Conservation (phyloP, 1,284 basidiomycete genomes). For the Xerocomus nothofagi region DNA sequence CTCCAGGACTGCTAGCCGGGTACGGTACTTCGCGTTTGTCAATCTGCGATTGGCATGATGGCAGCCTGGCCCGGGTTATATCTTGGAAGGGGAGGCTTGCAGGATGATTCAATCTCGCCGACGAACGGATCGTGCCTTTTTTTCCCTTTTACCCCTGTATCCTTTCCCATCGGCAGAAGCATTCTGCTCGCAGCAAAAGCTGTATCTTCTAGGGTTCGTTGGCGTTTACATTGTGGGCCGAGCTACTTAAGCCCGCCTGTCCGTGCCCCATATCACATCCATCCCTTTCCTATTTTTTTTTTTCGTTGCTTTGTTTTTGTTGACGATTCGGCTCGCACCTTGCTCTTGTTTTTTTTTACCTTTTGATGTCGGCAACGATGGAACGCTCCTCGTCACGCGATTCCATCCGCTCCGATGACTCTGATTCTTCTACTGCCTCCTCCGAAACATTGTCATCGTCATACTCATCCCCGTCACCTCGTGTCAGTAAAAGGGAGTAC, state of each 20-base stretch:
- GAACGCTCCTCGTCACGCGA: constrained; percentile 22
- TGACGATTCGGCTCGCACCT: background rate
- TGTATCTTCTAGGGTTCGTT: constrained; percentile 8
- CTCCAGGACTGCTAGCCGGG: constrained; percentile 14
- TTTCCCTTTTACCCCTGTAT: constrained; percentile 1
- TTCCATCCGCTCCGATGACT: constrained; percentile 24
- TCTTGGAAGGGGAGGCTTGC: constrained; percentile 7
- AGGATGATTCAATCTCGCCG: constrained; percentile 2
- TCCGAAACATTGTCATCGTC: constrained; percentile 33
- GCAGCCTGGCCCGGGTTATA: constrained; percentile 11
- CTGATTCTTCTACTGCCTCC: constrained; percentile 21
- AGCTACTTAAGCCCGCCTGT: constrained; percentile 28
- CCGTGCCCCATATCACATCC: background rate
- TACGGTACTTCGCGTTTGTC: constrained; percentile 7
- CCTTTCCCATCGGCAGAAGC: constrained; percentile 10
- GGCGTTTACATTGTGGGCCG: constrained; percentile 3
- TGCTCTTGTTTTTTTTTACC: constrained; percentile 1
- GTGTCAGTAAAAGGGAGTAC: constrained; percentile 74
- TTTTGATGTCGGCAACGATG: constrained; percentile 9
- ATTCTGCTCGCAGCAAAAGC: constrained; percentile 16
- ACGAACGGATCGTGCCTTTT: constrained; percentile 3
- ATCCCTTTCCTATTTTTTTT: background rate
- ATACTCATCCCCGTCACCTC: constrained; percentile 28
- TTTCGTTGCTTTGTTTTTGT: constrained; percentile 1
- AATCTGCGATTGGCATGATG: constrained; percentile 14